Evolutionary conservation across 345 rosid genomes (phyloP).

Genomic region (Pugionium cornutum): DNA sequence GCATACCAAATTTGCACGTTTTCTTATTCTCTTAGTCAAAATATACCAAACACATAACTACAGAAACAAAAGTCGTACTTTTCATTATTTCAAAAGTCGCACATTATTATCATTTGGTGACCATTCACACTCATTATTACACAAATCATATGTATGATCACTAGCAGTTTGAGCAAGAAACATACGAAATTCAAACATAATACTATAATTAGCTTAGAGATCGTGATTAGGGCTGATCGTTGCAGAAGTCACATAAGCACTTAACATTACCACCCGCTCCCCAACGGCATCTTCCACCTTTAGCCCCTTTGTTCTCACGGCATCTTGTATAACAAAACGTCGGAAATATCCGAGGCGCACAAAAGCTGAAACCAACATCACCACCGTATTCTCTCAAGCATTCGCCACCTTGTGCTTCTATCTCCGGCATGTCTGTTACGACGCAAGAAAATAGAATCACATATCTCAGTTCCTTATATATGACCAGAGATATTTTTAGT

Average conservation of each 20-base stretch:
- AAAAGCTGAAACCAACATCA: slow-evolving; percentile 33
- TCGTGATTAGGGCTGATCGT: slow-evolving; percentile 12
- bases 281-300: slow-evolving; percentile 41
- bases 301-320: slow-evolving; percentile 33
- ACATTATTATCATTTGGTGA: not conserved
- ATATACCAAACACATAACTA: not conserved
- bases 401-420: slow-evolving; percentile 15
- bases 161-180: not conserved
- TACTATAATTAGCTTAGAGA: not conserved
- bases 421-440: slow-evolving; percentile 28
- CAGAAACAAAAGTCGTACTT: slow-evolving; percentile 7
- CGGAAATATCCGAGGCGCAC: slow-evolving; percentile 36
- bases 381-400: slow-evolving; percentile 41
- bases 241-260: slow-evolving; percentile 39
- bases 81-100: not conserved
- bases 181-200: slow-evolving; percentile 12
- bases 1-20: slow-evolving; percentile 9
- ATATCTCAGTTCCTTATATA: not conserved
- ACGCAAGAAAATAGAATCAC: not conserved
- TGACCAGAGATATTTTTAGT: not conserved
- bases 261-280: slow-evolving; percentile 9
- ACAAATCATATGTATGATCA: not conserved
- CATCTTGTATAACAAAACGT: slow-evolving; percentile 32
- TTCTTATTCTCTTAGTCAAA: slow-evolving; percentile 7
- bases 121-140: not conserved